Base-by-base conservation (phyloP, 2,329 filamentous ascomycete genomes). In the Neoarthrinium moseri region DNA sequence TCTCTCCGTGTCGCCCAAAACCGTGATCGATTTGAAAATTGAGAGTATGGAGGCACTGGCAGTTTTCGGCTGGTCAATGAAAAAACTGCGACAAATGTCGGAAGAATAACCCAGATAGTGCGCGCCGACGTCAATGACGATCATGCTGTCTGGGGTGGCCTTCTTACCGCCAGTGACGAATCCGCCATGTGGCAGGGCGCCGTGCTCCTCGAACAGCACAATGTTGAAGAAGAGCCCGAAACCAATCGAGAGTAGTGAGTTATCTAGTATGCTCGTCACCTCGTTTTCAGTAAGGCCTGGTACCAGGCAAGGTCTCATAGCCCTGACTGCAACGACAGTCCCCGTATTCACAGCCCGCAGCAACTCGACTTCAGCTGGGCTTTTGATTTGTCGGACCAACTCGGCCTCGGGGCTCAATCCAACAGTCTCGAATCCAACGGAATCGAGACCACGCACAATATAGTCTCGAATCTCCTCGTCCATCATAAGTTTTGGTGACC, bases 401-500 rank as follows among this genome's bases (percentile, higher is more conserved):
- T 84, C 80, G 7, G 78, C 78, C 41, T 76, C 72, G 0, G 74
- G 72, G 23, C 63, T 66, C 3, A 84, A 64, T 3, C 80, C 80
- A 1, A 77, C 56, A 2, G 81, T 75, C n/a, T 74, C 64, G 51
- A 85, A 83, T 0, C 79, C 80, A 34, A 69, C 72, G 1, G 63
- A 56, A 2, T 66, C 68, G 0, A 85, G 67, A 0, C 81, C 81
- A 2, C 81, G 72, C 30, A 76, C 70, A 40, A 86, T 83, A 58
- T 77, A 84, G 57, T 84, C 80, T 3, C 81, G 73, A 57, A 84
- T 81, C 55, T 84, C 81, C 51, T 84, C 81, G 50, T 85, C 81
- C 12, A 82, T 72, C 75, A 84, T 82, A n/a, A 85, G 51, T n/a
- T 57, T 72, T 5, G 63, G 62, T 2, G 47, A 27, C 8, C 51